Base-by-base conservation (phyloP, 768 basidiomycete genomes). In the Boletus reticulatus region DNA sequence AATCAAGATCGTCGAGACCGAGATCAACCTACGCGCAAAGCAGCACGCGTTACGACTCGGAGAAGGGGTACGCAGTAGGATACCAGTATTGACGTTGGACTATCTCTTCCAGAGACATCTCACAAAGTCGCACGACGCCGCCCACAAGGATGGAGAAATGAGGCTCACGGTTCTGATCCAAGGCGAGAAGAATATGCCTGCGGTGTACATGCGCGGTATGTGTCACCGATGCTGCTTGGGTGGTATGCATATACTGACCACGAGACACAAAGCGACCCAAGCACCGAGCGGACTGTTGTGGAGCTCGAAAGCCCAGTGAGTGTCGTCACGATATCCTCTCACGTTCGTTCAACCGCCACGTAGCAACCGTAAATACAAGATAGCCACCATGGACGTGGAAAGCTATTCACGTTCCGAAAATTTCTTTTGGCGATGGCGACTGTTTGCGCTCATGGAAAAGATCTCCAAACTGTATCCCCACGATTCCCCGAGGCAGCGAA, bases 351-450 rank as follows among this genome's bases (percentile, higher is more conserved):
- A 58, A 62, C 43, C 50, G 56, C 37, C 37, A 48, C 4, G 27
- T 55, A 82, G 79, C 36, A 57, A 68, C 13, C 78, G 84, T 13
- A 58, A 57, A 1, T 87, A 79, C 55, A 66, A 73, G 48, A 68
- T 87, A 4, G 58, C 67, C 13, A 76, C 78, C 3, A 73, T 87
- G 64, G 76, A 84, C 50, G 67, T 74, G 7, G 62, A 61, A 16
- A 80, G 78, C 0, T 80, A 76, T 55, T 54, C 62, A 0, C 63
- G 57, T 0, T 80, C 84, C 59, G 69, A 70, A 47, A 75, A 78
- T 41, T 88, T 83, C 59, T 64, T 88, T 41, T 73, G 75, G 37
- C 77, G 79, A 41, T 84, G 78, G 61, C 79, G 78, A 19, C 72
- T 83, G 1, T 61, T 81, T 22, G 73, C 71, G 1, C 61, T 81